Percentiles rank a stretch among this genome's conserved stretches.
These are phyloP conservation scores for Dactylis glomerata DNA, from an alignment of 176 grass and related monocot species.

Conservation along the genomic window DNA sequence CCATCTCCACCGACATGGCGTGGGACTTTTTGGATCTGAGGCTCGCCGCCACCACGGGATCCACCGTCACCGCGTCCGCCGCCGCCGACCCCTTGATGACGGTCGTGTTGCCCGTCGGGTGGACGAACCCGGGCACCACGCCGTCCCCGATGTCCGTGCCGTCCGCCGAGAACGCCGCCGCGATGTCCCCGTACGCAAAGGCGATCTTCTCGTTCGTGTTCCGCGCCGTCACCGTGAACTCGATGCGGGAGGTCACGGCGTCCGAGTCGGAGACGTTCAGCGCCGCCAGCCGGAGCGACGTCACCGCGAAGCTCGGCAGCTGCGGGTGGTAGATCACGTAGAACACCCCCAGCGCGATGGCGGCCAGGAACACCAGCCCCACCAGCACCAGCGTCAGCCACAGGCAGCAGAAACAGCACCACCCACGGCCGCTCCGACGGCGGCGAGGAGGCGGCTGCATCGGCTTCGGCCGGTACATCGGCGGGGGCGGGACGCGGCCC, in stretches of 20 bases:
- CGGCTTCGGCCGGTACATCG: conserved; percentile 62
- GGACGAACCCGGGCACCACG: conserved; percentile 69
- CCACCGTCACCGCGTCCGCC: conserved; percentile 32
- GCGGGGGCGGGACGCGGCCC: conserved; percentile 46
- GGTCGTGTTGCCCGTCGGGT: conserved; percentile 61
- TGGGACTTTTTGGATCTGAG: conserved; percentile 69
- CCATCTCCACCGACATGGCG: conserved; percentile 53
- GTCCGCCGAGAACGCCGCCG: conserved; percentile 47
- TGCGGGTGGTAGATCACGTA: conserved; percentile 88
- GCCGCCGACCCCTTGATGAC: conserved; percentile 54
- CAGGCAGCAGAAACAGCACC: conserved; percentile 80
- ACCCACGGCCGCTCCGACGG: conserved; percentile 55
- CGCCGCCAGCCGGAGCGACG: conserved; percentile 60
- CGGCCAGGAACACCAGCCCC: conserved; percentile 63
- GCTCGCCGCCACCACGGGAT: conserved; percentile 51
- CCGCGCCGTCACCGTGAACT: conserved; percentile 76
- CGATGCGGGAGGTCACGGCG: conserved; percentile 70
- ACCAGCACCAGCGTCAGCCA: conserved; percentile 70
- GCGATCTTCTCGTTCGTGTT: conserved; percentile 88
- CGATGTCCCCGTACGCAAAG: conserved; percentile 73
- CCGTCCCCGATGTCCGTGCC: conserved; percentile 59
- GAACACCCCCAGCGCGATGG: conserved; percentile 74
- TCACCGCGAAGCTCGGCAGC: conserved; percentile 65
- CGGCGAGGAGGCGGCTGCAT: conserved; percentile 16
- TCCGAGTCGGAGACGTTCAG: conserved; percentile 78